phyloP scores from a whole-genome alignment of 1,139 yeast genomes.

The Kodamaea anthophila region DNA sequence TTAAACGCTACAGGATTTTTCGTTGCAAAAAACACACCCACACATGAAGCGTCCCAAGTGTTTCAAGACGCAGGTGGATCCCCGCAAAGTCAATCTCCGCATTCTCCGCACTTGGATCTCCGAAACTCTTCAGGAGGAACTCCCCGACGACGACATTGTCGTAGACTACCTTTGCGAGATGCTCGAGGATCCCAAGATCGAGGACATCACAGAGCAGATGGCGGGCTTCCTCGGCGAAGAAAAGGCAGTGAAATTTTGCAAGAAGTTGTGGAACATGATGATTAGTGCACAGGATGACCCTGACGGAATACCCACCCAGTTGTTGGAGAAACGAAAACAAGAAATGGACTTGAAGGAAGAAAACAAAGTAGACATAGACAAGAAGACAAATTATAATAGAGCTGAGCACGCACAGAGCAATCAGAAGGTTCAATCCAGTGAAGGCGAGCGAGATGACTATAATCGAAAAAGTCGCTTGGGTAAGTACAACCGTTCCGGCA shows the following conservation, averaged over 20 bases:
- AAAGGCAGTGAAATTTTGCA: slow-evolving; percentile 30
- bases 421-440: too few species aligned
- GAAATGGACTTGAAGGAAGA: slow-evolving; percentile 5
- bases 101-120: slow-evolving; percentile 34
- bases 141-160: slow-evolving; percentile 46
- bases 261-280: slow-evolving; percentile 34
- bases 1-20: slow-evolving; percentile 2
- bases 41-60: slow-evolving; percentile 11
- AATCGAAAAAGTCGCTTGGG: too few species aligned
- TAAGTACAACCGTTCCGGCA: too few species aligned
- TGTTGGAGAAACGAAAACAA: slow-evolving; percentile 16
- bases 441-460: too few species aligned
- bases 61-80: slow-evolving; percentile 21
- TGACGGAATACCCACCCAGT: slow-evolving; percentile 34
- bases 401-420: too few species aligned
- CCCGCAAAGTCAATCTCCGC: slow-evolving; percentile 27
- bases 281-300: slow-evolving; percentile 34
- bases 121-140: slow-evolving; percentile 20
- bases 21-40: slow-evolving; percentile 1
- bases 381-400: slow-evolving; percentile 23
- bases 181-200: slow-evolving; percentile 26
- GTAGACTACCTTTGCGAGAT: slow-evolving; percentile 36
- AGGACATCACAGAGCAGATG: slow-evolving; percentile 31
- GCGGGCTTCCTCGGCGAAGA: slow-evolving; percentile 34
- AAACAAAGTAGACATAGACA: slow-evolving; percentile 9